These are phyloP conservation scores for Nitzschia putrida DNA, from an alignment of 108 stramenopile species.

Conservation along the genomic window DNA sequence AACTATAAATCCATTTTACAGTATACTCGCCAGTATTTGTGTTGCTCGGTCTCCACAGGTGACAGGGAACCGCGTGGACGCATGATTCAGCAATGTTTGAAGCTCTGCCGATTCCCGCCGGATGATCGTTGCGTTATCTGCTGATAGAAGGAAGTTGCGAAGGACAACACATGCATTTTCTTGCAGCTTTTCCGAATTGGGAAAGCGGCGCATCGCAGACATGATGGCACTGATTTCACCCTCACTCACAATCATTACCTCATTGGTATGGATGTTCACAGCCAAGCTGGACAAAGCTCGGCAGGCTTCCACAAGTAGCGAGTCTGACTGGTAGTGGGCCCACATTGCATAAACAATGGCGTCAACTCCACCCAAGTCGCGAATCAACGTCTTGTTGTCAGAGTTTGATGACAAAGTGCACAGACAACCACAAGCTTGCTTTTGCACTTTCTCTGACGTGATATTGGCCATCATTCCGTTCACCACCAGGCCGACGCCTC, in stretches of 20 bases:
- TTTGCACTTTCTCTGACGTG: conserved; percentile 43
- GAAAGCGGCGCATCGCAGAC: conserved; percentile 45
- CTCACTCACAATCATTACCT: conserved; percentile 37
- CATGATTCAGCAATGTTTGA: conserved; percentile 20
- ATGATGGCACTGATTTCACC: conserved; percentile 43
- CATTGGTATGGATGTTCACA: conserved; percentile 40
- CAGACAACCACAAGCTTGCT: conserved; percentile 54
- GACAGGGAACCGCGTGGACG: conserved; percentile 26
- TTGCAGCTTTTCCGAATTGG: conserved; percentile 34
- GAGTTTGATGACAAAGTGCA: conserved; percentile 38
- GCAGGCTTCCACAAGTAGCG: conserved; percentile 43
- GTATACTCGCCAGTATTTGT: conserved; percentile 30
- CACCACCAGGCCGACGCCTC: conserved; percentile 36
- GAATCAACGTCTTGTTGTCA: conserved; percentile 35
- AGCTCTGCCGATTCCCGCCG: conserved; percentile 26
- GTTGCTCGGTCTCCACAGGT: conserved; percentile 31
- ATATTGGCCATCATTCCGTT: conserved; percentile 51
- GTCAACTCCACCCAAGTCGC: conserved; percentile 42
- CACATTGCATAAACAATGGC: conserved; percentile 46
- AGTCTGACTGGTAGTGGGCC: conserved; percentile 40
- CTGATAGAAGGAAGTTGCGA: conserved; percentile 41
- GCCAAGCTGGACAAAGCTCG: conserved; percentile 39
- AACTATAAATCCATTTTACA: neutral
- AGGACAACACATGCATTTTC: conserved; percentile 44
- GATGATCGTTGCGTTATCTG: conserved; percentile 32